phyloP scores from a whole-genome alignment of 176 grass and related monocot genomes.

The Cocos nucifera region DNA sequence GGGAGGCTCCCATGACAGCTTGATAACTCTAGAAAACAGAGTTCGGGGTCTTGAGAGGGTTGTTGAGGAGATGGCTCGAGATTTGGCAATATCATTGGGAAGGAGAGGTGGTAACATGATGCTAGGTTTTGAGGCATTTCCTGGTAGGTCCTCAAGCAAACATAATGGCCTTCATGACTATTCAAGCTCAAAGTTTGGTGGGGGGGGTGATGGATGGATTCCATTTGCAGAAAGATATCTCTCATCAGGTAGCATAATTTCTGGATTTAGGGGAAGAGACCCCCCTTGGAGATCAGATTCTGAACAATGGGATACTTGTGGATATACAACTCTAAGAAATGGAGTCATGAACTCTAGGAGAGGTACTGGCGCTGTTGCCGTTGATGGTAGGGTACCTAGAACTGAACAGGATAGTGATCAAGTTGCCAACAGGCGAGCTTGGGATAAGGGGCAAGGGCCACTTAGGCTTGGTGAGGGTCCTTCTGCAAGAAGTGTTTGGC shows the following conservation, averaged over 20 bases:
- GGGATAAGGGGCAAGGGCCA: slow-evolving; percentile 70
- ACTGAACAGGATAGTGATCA: slow-evolving; percentile 47
- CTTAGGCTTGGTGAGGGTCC: slow-evolving; percentile 92
- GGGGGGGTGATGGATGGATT: slow-evolving; percentile 44
- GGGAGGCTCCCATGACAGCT: slow-evolving; percentile 92
- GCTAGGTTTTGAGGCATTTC: slow-evolving; percentile 57
- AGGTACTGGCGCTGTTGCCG: slow-evolving; percentile 53
- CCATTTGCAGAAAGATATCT: slow-evolving; percentile 62
- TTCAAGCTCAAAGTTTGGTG: slow-evolving; percentile 65
- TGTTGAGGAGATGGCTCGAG: slow-evolving; percentile 86
- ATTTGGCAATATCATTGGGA: slow-evolving; percentile 64
- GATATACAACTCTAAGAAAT: slow-evolving; percentile 50
- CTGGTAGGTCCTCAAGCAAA: slow-evolving; percentile 67
- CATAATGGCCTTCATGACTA: slow-evolving; percentile 79
- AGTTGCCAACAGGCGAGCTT: slow-evolving; percentile 41
- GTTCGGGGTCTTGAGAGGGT: slow-evolving; percentile 88
- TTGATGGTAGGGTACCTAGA: slow-evolving; percentile 40
- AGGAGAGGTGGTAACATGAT: slow-evolving; percentile 60
- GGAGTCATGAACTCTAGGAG: slow-evolving; percentile 43
- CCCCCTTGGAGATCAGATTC: slow-evolving; percentile 79
- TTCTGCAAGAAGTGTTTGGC: slow-evolving; percentile 96
- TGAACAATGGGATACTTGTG: slow-evolving; percentile 60
- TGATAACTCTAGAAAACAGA: slow-evolving; percentile 91
- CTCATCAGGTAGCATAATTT: slow-evolving; percentile 42
- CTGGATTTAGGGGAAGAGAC: slow-evolving; percentile 38